Percentiles rank a stretch among this genome's conserved stretches.
Evolutionary conservation across 129 eudicot species (phyloP).

Genomic region (Centella asiatica): DNA sequence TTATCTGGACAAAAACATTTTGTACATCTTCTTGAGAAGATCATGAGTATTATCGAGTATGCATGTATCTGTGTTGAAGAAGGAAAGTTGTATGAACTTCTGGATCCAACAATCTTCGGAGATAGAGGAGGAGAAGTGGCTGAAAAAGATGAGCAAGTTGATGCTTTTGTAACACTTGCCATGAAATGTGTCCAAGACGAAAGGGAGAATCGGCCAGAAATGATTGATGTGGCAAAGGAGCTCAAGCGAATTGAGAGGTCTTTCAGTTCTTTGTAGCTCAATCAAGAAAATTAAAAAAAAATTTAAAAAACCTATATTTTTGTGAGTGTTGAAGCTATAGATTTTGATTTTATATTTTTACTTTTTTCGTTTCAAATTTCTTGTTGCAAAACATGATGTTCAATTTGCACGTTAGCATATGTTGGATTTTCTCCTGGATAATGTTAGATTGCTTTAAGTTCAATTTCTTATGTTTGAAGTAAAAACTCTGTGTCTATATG

Average conservation of each 20-base stretch:
- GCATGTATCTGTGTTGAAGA: not conserved
- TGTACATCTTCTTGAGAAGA: not conserved
- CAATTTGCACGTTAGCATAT: too few relatives aligned
- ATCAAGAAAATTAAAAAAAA: too few relatives aligned
- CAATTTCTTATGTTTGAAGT: too few relatives aligned
- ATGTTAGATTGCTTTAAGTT: too few relatives aligned
- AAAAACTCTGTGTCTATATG: too few relatives aligned
- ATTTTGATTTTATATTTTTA: too few relatives aligned
- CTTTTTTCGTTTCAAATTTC: too few relatives aligned
- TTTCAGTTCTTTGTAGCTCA: too few relatives aligned
- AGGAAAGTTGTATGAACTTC: not conserved
- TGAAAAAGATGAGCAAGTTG: not conserved
- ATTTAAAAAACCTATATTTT: too few relatives aligned
- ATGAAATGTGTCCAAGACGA: not conserved
- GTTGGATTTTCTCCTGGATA: too few relatives aligned
- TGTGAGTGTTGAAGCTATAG: too few relatives aligned
- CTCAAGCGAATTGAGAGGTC: not conserved
- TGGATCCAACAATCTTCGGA: not conserved
- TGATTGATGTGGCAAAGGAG: not conserved
- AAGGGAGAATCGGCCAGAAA: not conserved
- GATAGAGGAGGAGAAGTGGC: not conserved
- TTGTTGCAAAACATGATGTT: too few relatives aligned
- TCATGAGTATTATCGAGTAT: not conserved
- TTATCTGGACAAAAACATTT: conserved; percentile 5
- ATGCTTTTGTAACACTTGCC: not conserved